A percentile compares a stretch with the other conserved stretches of the same genome.
Conservation (phyloP, 2,329 filamentous ascomycete genomes). For the Apiospora arundinis region DNA sequence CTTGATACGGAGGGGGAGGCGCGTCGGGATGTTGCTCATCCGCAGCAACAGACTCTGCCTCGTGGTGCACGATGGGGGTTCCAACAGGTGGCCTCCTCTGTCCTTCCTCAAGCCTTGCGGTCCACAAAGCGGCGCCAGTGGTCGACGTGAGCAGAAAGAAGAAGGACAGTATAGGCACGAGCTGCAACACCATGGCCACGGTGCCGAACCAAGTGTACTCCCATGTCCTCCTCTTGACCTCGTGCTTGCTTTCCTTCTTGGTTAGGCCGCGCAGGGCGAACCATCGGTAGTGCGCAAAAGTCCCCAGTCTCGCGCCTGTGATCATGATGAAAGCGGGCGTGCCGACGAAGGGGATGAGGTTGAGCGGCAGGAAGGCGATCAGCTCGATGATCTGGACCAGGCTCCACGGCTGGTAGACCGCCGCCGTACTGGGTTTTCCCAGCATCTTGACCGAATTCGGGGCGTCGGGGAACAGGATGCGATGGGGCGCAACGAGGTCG, state of each 20-base stretch:
- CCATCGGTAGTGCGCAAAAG: slow-evolving; percentile 89
- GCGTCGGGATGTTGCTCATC: slow-evolving; percentile 38
- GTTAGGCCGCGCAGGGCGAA: slow-evolving; percentile 79
- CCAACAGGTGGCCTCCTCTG: slow-evolving; percentile 35
- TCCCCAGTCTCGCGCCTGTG: slow-evolving; percentile 86
- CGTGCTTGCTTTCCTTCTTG: slow-evolving; percentile 75
- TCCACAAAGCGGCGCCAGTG: slow-evolving; percentile 86
- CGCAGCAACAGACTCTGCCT: slow-evolving; percentile 27
- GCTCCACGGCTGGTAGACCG: slow-evolving; percentile 87
- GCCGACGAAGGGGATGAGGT: slow-evolving; percentile 84
- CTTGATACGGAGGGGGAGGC: slow-evolving; percentile 46
- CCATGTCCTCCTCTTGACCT: slow-evolving; percentile 71
- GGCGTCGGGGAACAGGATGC: slow-evolving; percentile 70
- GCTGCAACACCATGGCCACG: slow-evolving; percentile 80
- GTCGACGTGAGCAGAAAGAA: slow-evolving; percentile 91
- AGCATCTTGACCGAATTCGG: slow-evolving; percentile 79
- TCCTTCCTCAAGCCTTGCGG: slow-evolving; percentile 74
- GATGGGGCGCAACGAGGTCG: slow-evolving; percentile 70
- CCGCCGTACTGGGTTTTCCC: slow-evolving; percentile 78
- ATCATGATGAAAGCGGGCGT: slow-evolving; percentile 86
- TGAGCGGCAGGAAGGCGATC: slow-evolving; percentile 78
- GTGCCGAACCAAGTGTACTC: slow-evolving; percentile 96
- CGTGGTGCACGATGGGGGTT: slow-evolving; percentile 7
- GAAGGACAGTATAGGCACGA: slow-evolving; percentile 92
- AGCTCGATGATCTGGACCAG: slow-evolving; percentile 90